These are phyloP conservation scores for Pythium aquatile DNA, from an alignment of 352 stramenopile species.

Conservation along the genomic window DNA sequence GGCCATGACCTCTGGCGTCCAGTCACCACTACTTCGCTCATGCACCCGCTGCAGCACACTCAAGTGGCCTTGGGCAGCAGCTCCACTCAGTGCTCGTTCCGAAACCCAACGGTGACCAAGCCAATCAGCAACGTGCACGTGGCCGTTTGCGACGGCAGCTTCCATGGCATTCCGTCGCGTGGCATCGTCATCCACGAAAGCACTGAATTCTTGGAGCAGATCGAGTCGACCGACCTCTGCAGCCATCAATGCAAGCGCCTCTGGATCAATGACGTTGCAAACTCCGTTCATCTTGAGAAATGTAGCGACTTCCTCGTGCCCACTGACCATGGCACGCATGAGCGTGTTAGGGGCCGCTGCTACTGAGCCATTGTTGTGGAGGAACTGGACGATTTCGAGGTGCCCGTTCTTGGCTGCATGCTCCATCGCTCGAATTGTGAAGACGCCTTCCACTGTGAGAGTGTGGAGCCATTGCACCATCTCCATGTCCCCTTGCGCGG, in stretches of 20 bases:
- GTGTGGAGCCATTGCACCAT: slow-evolving; percentile 16
- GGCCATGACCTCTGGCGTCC: slow-evolving; percentile 24
- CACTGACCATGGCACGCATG: slow-evolving; percentile 3
- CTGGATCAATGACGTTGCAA: slow-evolving; percentile 4
- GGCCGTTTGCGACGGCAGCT: slow-evolving; percentile 9
- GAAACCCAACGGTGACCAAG: neutral
- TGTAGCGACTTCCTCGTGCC: slow-evolving; percentile 19
- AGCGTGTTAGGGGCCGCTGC: slow-evolving; percentile 13
- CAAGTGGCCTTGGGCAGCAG: slow-evolving; percentile 27
- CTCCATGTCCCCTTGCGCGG: slow-evolving; percentile 1
- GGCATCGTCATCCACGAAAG: neutral
- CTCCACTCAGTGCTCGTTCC: slow-evolving; percentile 1
- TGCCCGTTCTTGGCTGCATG: slow-evolving; percentile 14
- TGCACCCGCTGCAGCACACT: slow-evolving; percentile 27
- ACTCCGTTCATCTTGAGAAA: slow-evolving; percentile 23
- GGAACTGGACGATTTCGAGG: slow-evolving; percentile 18
- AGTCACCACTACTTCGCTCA: slow-evolving; percentile 17
- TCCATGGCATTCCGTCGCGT: neutral
- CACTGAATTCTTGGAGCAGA: neutral
- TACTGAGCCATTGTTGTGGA: slow-evolving; percentile 17
- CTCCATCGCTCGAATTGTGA: slow-evolving; percentile 11
- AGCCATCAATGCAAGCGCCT: slow-evolving; percentile 10
- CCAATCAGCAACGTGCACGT: slow-evolving; percentile 20
- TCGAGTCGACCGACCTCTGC: neutral
- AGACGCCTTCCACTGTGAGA: neutral